Conservation (phyloP, 345 rosid species). For the Camelina neglecta region DNA sequence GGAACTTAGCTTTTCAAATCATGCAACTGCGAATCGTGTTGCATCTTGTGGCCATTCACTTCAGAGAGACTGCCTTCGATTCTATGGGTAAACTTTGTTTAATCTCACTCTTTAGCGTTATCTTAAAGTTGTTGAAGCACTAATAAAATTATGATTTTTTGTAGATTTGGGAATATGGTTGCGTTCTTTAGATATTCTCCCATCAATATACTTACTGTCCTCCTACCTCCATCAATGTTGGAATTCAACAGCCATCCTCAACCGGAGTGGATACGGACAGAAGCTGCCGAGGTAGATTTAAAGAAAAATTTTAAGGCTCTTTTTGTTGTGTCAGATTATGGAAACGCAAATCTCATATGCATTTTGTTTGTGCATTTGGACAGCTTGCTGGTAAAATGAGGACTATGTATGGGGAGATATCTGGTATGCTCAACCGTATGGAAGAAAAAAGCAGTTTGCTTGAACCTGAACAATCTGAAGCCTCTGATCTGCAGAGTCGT, state of each 20-base stretch:
- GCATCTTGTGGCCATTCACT: constrained; percentile 98
- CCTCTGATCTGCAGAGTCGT: constrained; percentile 54
- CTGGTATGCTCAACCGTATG: constrained; percentile 59
- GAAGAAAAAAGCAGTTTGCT: constrained; percentile 59
- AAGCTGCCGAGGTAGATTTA: constrained; percentile 69
- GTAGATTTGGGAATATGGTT: constrained; percentile 96
- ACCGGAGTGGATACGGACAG: constrained; percentile 79
- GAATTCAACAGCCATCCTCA: constrained; percentile 67
- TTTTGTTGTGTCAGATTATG: constrained; percentile 21
- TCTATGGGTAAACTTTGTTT: constrained; percentile 71
- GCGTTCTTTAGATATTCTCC: constrained; percentile 97
- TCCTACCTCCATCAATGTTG: constrained; percentile 76
- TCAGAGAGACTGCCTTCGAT: constrained; percentile 97
- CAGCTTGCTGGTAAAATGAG: constrained; percentile 77
- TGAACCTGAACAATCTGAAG: constrained; percentile 53
- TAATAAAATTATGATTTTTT: constrained; percentile 9
- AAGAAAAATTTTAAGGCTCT: neutral
- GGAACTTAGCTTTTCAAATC: constrained; percentile 96
- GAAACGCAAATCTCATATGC: constrained; percentile 13
- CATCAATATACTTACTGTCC: constrained; percentile 79
- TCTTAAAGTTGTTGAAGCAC: constrained; percentile 10
- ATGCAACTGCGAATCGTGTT: constrained; percentile 96
- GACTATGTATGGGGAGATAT: constrained; percentile 65
- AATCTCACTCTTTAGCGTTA: neutral
- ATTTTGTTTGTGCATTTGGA: constrained; percentile 19